A percentile compares a stretch with the other conserved stretches of the same genome.
These are phyloP conservation scores for Auriscalpium microsporum DNA, from an alignment of 768 basidiomycete species.

Conservation along the genomic window DNA sequence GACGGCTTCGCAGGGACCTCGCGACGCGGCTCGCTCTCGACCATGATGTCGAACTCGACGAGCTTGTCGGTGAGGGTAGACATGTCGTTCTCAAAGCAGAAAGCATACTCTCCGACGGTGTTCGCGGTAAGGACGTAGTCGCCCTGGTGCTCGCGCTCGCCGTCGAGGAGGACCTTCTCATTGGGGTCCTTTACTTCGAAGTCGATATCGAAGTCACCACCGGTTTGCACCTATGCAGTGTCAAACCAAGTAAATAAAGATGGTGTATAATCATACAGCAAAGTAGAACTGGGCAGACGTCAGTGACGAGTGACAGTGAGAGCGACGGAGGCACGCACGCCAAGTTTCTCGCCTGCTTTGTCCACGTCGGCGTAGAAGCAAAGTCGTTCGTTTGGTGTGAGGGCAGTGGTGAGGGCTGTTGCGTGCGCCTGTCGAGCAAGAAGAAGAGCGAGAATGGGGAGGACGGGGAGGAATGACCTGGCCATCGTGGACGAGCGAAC, in stretches of 20 bases:
- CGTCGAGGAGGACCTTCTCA: conserved; percentile 81
- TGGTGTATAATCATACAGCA: conserved; percentile 50
- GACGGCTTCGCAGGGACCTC: conserved; percentile 83
- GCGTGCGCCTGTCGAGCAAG: conserved; percentile 25
- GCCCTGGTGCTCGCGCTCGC: conserved; percentile 83
- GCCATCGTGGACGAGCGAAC: not conserved
- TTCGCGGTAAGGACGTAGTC: conserved; percentile 98
- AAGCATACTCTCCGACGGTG: conserved; percentile 81
- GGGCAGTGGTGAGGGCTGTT: conserved; percentile 72
- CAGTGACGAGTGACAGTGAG: conserved; percentile 1
- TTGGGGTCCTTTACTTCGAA: conserved; percentile 89
- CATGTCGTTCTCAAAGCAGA: conserved; percentile 99
- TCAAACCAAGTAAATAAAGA: not conserved
- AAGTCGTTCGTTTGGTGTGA: conserved; percentile 69
- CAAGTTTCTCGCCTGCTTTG: conserved; percentile 88
- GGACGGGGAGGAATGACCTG: conserved; percentile 10
- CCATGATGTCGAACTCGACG: conserved; percentile 95
- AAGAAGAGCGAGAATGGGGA: conserved; percentile 15
- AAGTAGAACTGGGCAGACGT: conserved; percentile 76
- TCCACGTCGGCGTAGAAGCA: conserved; percentile 98
- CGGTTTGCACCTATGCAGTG: conserved; percentile 75
- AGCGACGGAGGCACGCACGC: conserved; percentile 39
- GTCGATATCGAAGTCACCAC: conserved; percentile 94
- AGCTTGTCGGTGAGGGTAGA: conserved; percentile 90
- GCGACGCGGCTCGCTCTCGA: conserved; percentile 90